Evolutionary conservation across 805 yeast species (phyloP).

Genomic region (Saturnispora mendoncae): DNA sequence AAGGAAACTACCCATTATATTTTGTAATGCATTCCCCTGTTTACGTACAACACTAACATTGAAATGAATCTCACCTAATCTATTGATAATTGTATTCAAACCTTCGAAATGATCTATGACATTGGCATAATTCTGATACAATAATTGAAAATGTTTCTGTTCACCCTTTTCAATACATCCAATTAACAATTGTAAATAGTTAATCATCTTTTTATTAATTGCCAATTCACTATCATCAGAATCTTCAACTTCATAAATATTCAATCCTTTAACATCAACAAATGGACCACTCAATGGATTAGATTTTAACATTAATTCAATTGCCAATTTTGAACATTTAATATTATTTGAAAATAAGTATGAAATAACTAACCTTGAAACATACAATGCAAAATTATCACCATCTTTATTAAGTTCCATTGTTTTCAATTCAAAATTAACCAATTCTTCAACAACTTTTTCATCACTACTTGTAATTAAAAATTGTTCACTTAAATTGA

Average conservation of each 20-base stretch:
- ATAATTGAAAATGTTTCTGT: constrained; percentile 32
- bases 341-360: constrained; percentile 62
- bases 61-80: constrained; percentile 25
- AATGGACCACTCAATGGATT: constrained; percentile 19
- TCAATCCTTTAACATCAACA: constrained; percentile 16
- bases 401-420: constrained; percentile 30
- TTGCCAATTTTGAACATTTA: constrained; percentile 44
- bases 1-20: constrained; percentile 66
- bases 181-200: constrained; percentile 62
- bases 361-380: constrained; percentile 59
- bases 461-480: constrained; percentile 21
- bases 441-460: constrained; percentile 20
- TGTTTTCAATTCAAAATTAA: constrained; percentile 30
- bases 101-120: constrained; percentile 18
- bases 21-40: constrained; percentile 51
- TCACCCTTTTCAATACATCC: constrained; percentile 47
- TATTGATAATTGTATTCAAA: constrained; percentile 21
- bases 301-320: constrained; percentile 29
- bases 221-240: constrained; percentile 9
- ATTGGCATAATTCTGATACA: constrained; percentile 34
- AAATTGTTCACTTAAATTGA: constrained; percentile 23
- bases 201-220: constrained; percentile 40
- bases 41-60: constrained; percentile 33
- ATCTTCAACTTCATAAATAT: constrained; percentile 28
- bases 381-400: constrained; percentile 18